Percentiles rank a stretch among this genome's conserved stretches.
phyloP scores from a whole-genome alignment of 495 filamentous ascomycete genomes.

The Penicillium bialowiezense region DNA sequence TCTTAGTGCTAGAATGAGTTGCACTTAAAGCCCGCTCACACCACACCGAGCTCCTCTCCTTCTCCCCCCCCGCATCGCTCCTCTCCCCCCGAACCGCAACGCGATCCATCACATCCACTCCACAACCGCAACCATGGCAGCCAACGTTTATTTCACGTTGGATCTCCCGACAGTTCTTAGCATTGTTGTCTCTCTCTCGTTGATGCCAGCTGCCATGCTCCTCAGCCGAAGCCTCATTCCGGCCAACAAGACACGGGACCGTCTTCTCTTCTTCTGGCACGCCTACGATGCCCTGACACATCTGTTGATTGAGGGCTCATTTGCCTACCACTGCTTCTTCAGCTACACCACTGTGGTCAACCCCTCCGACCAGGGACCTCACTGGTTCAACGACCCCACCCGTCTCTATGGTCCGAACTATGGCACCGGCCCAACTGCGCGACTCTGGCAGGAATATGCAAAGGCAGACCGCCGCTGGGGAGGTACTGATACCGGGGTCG shows the following conservation, averaged over 20 bases:
- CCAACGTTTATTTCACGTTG: conserved; percentile 31
- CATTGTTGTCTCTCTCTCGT: conserved; percentile 48
- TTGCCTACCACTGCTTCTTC: conserved; percentile 91
- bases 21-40: background rate
- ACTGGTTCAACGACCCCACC: conserved; percentile 51
- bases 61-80: background rate
- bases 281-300: conserved; percentile 88
- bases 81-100: background rate
- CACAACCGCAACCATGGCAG: background rate
- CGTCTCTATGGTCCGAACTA: conserved; percentile 72
- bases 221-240: conserved; percentile 46
- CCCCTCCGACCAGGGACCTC: conserved; percentile 38
- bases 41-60: background rate
- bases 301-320: conserved; percentile 83
- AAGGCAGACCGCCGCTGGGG: conserved; percentile 85
- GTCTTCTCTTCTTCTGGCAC: conserved; percentile 92
- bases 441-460: conserved; percentile 90
- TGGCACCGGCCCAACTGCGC: conserved; percentile 59
- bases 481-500: conserved; percentile 69
- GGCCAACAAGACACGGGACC: conserved; percentile 44
- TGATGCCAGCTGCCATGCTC: conserved; percentile 53
- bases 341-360: conserved; percentile 52
- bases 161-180: conserved; percentile 51
- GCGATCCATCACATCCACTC: background rate
- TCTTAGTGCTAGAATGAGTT: background rate